Percentiles rank a stretch among this genome's conserved stretches.
Conservation (phyloP, 176 grass and related monocot species). For the Pontederia crassipes region DNA sequence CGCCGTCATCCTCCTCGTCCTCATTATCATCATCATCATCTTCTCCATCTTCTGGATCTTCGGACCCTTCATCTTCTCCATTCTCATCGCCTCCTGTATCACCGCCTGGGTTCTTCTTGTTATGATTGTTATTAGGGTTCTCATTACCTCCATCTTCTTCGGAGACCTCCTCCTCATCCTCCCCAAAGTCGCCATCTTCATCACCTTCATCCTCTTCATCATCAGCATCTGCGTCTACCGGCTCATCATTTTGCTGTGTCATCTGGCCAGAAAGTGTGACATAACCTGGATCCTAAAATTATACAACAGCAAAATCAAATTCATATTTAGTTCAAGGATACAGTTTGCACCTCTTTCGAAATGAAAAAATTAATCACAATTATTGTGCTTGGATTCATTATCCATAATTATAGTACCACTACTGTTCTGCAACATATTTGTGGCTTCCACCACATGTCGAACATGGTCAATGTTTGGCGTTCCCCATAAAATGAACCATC, state of each 20-base stretch:
- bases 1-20: constrained; percentile 4
- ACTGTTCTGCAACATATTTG: too few relatives aligned
- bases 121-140: constrained; percentile 31
- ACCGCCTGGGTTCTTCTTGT: constrained; percentile 43
- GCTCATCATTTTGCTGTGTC: not conserved
- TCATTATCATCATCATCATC: constrained; percentile 13
- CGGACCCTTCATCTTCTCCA: constrained; percentile 34
- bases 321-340: too few relatives aligned
- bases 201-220: constrained; percentile 4
- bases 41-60: not conserved
- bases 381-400: too few relatives aligned
- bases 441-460: too few relatives aligned
- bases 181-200: constrained; percentile 8
- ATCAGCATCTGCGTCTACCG: constrained; percentile 6
- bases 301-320: too few relatives aligned
- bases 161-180: constrained; percentile 1
- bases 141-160: constrained; percentile 26
- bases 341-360: too few relatives aligned
- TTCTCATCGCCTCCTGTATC: constrained; percentile 43
- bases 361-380: too few relatives aligned
- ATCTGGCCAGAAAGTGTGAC: too few relatives aligned
- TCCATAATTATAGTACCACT: too few relatives aligned
- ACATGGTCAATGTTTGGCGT: too few relatives aligned
- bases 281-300: too few relatives aligned
- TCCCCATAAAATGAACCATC: too few relatives aligned